Evolutionary conservation across 768 basidiomycete genomes (phyloP).

Genomic region (Lactarius sp.): DNA sequence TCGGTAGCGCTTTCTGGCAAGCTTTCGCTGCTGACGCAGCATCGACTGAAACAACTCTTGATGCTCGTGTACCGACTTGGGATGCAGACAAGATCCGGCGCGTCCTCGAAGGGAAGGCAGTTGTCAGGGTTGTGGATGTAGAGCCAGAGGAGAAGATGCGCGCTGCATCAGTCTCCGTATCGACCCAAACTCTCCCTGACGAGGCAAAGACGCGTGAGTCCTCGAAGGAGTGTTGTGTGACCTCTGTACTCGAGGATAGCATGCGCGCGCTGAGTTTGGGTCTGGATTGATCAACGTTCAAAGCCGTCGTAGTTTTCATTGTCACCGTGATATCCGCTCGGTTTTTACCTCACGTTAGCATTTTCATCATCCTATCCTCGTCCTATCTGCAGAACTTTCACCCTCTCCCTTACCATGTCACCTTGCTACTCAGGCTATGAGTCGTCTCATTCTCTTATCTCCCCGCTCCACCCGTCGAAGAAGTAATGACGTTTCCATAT

Average conservation of each 20-base stretch:
- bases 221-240: conserved; percentile 3
- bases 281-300: conserved; percentile 37
- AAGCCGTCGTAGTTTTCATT: background rate
- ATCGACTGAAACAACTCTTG: conserved; percentile 26
- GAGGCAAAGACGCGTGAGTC: conserved; percentile 4
- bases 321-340: conserved; percentile 3
- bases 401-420: background rate
- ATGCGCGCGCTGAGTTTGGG: conserved; percentile 59
- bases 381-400: conserved; percentile 2
- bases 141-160: conserved; percentile 35
- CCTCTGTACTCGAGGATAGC: conserved; percentile 50
- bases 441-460: background rate
- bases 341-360: conserved; percentile 17
- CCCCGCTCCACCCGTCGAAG: background rate
- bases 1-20: conserved; percentile 84
- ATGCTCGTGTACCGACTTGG: conserved; percentile 26
- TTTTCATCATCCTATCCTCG: background rate
- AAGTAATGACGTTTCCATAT: conserved; percentile 14
- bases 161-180: background rate
- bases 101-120: conserved; percentile 79
- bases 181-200: background rate
- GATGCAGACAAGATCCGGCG: conserved; percentile 77
- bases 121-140: conserved; percentile 72
- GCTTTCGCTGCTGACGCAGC: conserved; percentile 63
- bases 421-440: background rate